Evolutionary conservation across 805 yeast genomes (phyloP).

Genomic region (Ogataea wickerhamii): DNA sequence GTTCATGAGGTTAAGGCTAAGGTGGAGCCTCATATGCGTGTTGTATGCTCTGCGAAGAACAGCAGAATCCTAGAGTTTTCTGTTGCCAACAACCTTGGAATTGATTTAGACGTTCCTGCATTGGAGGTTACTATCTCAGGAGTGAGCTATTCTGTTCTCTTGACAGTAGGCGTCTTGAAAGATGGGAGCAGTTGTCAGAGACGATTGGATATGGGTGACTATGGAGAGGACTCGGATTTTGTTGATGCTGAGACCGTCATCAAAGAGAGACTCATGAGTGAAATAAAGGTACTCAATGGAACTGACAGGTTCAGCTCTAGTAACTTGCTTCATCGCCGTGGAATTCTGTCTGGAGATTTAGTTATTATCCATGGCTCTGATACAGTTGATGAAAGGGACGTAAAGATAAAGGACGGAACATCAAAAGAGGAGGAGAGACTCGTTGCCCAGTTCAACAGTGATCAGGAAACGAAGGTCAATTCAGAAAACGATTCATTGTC

Average conservation of each 20-base stretch:
- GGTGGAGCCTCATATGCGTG: neutral
- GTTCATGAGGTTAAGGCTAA: too few species aligned
- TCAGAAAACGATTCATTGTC: too few species aligned
- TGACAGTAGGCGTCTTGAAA: slow-evolving; percentile 16
- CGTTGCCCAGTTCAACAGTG: too few species aligned
- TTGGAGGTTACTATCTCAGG: slow-evolving; percentile 8
- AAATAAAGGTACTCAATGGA: too few species aligned
- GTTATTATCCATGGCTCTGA: slow-evolving; percentile 2
- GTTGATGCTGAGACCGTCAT: slow-evolving; percentile 3
- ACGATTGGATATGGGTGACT: slow-evolving; percentile 12
- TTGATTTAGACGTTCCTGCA: slow-evolving; percentile 10
- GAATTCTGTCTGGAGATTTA: too few species aligned
- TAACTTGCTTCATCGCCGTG: too few species aligned
- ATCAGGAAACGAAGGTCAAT: too few species aligned
- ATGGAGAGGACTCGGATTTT: too few species aligned
- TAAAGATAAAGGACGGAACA: too few species aligned
- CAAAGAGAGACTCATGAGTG: slow-evolving; percentile 1
- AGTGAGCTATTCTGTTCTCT: slow-evolving; percentile 1
- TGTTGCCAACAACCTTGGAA: slow-evolving; percentile 7
- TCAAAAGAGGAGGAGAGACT: too few species aligned
- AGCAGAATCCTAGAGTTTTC: slow-evolving; percentile 6
- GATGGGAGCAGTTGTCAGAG: slow-evolving; percentile 7
- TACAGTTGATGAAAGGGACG: slow-evolving; percentile 2
- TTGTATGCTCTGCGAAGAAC: slow-evolving; percentile 4
- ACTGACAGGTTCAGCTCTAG: too few species aligned